Percentiles rank a stretch among this genome's conserved stretches.
Conservation (phyloP, 2,329 filamentous ascomycete species). For the Diaporthe ampelina region DNA sequence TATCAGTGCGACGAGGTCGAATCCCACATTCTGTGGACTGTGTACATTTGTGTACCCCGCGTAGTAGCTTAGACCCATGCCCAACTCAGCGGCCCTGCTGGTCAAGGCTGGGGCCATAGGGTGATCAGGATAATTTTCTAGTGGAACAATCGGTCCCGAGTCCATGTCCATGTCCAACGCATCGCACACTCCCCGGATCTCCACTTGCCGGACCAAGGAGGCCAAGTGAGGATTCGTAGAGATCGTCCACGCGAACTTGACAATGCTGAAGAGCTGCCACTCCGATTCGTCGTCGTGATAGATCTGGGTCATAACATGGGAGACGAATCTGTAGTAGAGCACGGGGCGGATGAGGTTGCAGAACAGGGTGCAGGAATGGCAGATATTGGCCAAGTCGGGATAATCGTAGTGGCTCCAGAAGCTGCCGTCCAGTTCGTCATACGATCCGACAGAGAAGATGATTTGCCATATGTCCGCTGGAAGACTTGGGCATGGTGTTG, state of each 20-base stretch:
- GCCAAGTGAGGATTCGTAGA: background rate
- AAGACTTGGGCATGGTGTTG: background rate
- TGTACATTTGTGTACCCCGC: background rate
- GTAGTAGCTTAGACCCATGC: background rate
- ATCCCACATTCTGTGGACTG: background rate
- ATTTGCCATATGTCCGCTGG: background rate
- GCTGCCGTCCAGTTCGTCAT: background rate
- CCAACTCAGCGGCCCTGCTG: background rate
- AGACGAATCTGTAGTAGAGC: background rate
- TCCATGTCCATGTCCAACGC: background rate
- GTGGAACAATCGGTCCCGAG: background rate
- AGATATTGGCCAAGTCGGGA: background rate
- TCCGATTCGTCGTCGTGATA: too few relatives aligned
- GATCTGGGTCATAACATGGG: background rate
- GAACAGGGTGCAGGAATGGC: background rate
- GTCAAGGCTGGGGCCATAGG: background rate
- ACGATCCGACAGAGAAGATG: background rate
- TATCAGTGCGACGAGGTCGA: background rate
- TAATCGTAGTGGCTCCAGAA: background rate
- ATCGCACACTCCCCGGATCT: too few relatives aligned
- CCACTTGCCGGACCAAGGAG: background rate
- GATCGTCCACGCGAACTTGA: constrained; percentile 31
- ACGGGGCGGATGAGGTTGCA: background rate
- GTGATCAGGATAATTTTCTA: background rate
- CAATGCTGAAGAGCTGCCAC: background rate